A percentile compares a stretch with the other conserved stretches of the same genome.
Conservation (phyloP, 2,329 filamentous ascomycete genomes). For the Penicillium sp. region DNA sequence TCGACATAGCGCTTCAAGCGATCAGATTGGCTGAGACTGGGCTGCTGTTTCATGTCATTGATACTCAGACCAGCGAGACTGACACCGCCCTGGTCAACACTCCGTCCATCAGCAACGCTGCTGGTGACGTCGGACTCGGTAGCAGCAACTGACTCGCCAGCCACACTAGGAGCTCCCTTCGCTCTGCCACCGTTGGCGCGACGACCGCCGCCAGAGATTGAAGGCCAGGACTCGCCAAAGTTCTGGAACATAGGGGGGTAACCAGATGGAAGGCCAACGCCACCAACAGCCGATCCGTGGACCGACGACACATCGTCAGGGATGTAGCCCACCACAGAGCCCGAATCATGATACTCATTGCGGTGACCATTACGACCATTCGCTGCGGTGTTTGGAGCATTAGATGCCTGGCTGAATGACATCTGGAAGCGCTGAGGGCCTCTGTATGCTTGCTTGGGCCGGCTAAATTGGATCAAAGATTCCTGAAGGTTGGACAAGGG, state of each 20-base stretch:
- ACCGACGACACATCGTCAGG: constrained; percentile 96
- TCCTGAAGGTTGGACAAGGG: constrained; percentile 94
- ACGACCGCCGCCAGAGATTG: constrained; percentile 66
- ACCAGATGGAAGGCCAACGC: constrained; percentile 74
- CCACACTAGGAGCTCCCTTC: constrained; percentile 71
- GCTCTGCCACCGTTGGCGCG: constrained; percentile 65
- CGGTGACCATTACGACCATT: constrained; percentile 53
- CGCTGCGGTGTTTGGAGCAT: constrained; percentile 55
- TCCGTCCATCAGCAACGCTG: constrained; percentile 72
- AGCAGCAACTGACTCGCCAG: constrained; percentile 88
- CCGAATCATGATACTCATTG: constrained; percentile 66
- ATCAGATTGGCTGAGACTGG: constrained; percentile 77
- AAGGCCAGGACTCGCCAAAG: constrained; percentile 88
- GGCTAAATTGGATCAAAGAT: constrained; percentile 89
- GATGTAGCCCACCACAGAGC: constrained; percentile 91
- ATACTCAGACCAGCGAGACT: constrained; percentile 82
- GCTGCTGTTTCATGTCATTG: constrained; percentile 67
- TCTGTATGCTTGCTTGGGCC: constrained; percentile 88
- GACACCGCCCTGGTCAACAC: constrained; percentile 75
- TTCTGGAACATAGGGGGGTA: constrained; percentile 95
- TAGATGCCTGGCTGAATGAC: constrained; percentile 67
- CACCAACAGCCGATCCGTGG: constrained; percentile 85
- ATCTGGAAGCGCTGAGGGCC: constrained; percentile 83
- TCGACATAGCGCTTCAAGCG: constrained; percentile 94
- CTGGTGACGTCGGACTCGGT: constrained; percentile 84